Percentiles rank a stretch among this genome's conserved stretches.
phyloP scores from a whole-genome alignment of 148 eudicot species.

The Bassia scoparia region DNA sequence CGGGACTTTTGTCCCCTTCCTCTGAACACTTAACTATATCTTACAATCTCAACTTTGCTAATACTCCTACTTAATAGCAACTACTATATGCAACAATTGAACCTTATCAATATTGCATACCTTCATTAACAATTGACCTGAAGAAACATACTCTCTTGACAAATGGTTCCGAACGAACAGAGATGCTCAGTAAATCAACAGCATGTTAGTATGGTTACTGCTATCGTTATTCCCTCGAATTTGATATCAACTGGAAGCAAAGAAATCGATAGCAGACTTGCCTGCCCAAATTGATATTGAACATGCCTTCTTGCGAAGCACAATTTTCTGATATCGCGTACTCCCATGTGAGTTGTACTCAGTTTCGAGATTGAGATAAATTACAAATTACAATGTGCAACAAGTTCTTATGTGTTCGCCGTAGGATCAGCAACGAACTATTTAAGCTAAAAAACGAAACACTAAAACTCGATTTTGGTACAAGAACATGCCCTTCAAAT shows the following conservation, averaged over 20 bases:
- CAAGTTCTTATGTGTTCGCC: background rate
- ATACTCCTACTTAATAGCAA: background rate
- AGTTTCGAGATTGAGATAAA: too few species aligned
- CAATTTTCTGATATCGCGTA: too few species aligned
- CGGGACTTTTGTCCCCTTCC: constrained; percentile 16
- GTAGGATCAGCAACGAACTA: background rate
- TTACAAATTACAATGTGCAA: background rate
- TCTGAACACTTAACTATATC: too few species aligned
- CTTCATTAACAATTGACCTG: background rate
- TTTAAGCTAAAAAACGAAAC: background rate
- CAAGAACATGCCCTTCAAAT: constrained; percentile 21
- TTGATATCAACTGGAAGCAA: too few species aligned
- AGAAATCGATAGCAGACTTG: background rate
- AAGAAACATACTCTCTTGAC: background rate
- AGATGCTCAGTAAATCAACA: background rate
- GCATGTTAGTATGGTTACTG: too few species aligned
- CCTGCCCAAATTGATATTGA: background rate
- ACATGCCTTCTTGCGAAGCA: background rate
- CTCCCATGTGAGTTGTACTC: too few species aligned
- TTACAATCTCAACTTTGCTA: too few species aligned
- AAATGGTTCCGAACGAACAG: background rate
- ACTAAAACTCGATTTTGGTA: constrained; percentile 8
- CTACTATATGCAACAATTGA: background rate
- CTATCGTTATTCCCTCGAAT: too few species aligned
- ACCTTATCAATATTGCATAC: background rate